Evolutionary conservation across 129 eudicot genomes (phyloP).

Genomic region (Flaveria bidentis): DNA sequence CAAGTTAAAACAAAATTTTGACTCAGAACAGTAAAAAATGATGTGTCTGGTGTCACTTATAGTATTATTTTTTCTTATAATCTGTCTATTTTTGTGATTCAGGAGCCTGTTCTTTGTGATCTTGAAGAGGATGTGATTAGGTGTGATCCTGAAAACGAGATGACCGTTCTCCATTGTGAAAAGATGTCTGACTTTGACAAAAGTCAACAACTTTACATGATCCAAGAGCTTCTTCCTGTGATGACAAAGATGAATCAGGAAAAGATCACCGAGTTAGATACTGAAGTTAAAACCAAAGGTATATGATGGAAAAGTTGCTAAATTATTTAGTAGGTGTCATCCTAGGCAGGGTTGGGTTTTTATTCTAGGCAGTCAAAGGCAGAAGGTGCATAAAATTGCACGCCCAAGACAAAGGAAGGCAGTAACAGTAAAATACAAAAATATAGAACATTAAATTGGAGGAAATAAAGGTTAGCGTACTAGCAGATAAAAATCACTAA

Average conservation of each 20-base stretch:
- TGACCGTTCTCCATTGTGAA: slow-evolving; percentile 19
- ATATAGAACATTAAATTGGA: too few species aligned
- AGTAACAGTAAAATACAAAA: background rate
- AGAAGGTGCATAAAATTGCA: too few species aligned
- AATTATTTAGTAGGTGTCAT: too few species aligned
- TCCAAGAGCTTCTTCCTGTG: slow-evolving; percentile 68
- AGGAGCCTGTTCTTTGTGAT: slow-evolving; percentile 40
- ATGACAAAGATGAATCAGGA: slow-evolving; percentile 55
- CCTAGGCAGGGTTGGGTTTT: too few species aligned
- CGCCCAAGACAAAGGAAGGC: too few species aligned
- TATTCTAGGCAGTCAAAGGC: background rate
- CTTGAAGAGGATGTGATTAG: slow-evolving; percentile 6
- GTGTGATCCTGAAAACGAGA: background rate
- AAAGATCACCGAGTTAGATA: slow-evolving; percentile 51
- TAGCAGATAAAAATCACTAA: too few species aligned
- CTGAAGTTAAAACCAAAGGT: slow-evolving; percentile 70
- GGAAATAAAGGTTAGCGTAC: too few species aligned
- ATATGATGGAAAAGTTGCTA: background rate
- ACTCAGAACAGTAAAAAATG: background rate
- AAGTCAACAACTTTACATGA: slow-evolving; percentile 54
- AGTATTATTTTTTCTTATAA: background rate
- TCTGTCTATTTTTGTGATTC: slow-evolving; percentile 28
- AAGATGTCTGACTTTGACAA: slow-evolving; percentile 37
- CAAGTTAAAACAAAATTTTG: too few species aligned
- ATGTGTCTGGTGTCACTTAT: background rate